Conservation (phyloP, 106 monocot species). For the Chionographis japonica region DNA sequence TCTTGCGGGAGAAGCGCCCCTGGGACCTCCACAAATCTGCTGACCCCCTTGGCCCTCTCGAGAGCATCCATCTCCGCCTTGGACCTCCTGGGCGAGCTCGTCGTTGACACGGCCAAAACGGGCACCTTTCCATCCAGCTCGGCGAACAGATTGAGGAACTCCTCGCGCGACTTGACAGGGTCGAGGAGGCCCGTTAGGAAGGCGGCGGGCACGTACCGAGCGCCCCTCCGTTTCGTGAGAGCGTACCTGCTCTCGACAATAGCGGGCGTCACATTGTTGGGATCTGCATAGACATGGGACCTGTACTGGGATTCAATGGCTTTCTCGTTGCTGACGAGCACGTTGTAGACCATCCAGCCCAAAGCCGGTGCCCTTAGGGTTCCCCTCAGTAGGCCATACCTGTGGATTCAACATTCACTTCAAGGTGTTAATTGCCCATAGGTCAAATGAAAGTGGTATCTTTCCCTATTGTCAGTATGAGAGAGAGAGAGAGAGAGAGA, state of each 20-base stretch:
- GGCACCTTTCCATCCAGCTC: constrained; percentile 59
- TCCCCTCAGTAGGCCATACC: constrained; percentile 85
- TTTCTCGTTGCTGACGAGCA: constrained; percentile 95
- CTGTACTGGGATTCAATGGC: constrained; percentile 87
- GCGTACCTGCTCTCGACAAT: constrained; percentile 69
- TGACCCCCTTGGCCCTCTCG: constrained; percentile 73
- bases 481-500: no score
- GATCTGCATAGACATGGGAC: constrained; percentile 93
- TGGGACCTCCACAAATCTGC: constrained; percentile 80
- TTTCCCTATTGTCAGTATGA: no score
- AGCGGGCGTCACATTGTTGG: constrained; percentile 66
- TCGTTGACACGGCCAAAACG: constrained; percentile 53
- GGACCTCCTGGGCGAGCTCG: constrained; percentile 70
- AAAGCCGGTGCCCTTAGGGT: constrained; percentile 82
- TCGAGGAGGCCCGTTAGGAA: constrained; percentile 93
- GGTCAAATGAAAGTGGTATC: constrained; percentile 1
- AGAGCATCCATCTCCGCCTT: constrained; percentile 97
- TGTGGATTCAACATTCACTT: constrained; percentile 17
- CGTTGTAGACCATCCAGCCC: constrained; percentile 96
- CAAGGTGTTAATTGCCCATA: constrained; percentile 2
- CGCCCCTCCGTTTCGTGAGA: constrained; percentile 77
- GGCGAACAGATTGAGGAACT: constrained; percentile 65
- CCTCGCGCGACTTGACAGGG: constrained; percentile 81
- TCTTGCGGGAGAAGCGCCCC: constrained; percentile 96
- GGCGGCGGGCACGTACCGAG: constrained; percentile 88